phyloP scores from a whole-genome alignment of 108 stramenopile genomes.

The Chaetoceros muelleri region DNA sequence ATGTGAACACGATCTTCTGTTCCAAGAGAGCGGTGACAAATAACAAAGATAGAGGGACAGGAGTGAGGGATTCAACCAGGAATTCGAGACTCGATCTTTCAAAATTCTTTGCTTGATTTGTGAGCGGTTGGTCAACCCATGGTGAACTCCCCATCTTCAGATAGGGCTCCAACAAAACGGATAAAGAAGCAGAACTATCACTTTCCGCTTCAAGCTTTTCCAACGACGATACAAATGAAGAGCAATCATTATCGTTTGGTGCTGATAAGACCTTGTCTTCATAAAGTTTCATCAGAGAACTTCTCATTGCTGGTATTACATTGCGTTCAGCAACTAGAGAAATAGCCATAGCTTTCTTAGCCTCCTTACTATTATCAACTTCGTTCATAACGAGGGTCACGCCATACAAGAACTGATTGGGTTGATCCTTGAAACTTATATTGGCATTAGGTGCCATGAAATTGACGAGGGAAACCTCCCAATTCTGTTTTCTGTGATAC shows the following conservation, averaged over 20 bases:
- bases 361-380: background rate
- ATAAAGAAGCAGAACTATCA: background rate
- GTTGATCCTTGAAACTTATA: conserved; percentile 20
- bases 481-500: conserved; percentile 54
- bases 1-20: conserved; percentile 77
- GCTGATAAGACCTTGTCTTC: background rate
- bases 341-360: background rate
- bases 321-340: background rate
- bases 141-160: conserved; percentile 20
- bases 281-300: conserved; percentile 1
- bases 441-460: conserved; percentile 56
- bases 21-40: conserved; percentile 64
- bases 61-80: conserved; percentile 54
- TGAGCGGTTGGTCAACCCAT: conserved; percentile 51
- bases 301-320: background rate
- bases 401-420: conserved; percentile 45
- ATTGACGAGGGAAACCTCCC: conserved; percentile 67
- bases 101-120: conserved; percentile 36
- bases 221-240: background rate
- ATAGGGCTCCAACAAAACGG: conserved; percentile 39
- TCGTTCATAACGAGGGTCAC: conserved; percentile 59
- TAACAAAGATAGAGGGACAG: conserved; percentile 60
- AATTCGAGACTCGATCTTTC: conserved; percentile 30
- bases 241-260: background rate
- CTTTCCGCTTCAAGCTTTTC: background rate